Base-by-base conservation (phyloP, 805 yeast species). In the Cephaloascus fragrans region DNA sequence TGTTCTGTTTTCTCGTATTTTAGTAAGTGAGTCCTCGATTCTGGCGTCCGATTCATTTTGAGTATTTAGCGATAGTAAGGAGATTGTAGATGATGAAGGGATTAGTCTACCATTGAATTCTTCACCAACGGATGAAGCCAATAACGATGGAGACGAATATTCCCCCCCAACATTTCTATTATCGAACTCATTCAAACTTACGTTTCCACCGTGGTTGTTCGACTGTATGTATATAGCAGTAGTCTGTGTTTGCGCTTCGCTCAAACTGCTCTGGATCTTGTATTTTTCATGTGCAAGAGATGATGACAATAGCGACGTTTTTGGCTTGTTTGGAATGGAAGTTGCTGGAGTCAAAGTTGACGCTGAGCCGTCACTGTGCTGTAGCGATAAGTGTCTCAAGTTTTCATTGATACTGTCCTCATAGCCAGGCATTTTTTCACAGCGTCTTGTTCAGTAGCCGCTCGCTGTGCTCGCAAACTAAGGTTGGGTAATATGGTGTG, bases 51-150 rank as follows among this genome's bases (percentile, higher is more conserved):
- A 36, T 12, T 19, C 34, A 26, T 26, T 26, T 23, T 42, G 41
- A 33, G 31, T 57, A 37, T 50, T 59, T 31, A 62, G 47, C 1
- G 66, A 61, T 6, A 62, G 47, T 15, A 62, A 45, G 6, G 67
- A 56, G 12, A 59, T 59, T 18, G 53, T 53, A 10, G 65, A 57
- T 4, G 64, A 49, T 4, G 66, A 56, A 4, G 65, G 64, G 12
- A 61, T 51, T 17, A 61, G 43, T 16, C 50, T 38, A 2, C 60
- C 60, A 4, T 23, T 14, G 34, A 15, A 32, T 8, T 6, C 23
- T 34, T 18, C 6, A 9, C 36, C 36, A 8, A 18, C 36, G 31
- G 36, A 19, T 12, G 36, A 14, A 6, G 26, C 26, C 20, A 34
- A 34, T 12, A 18, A n/a, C 31, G 26, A 19, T 5, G 36, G 26